Evolutionary conservation across 75 land plant genomes (phyloP), one percentile per base, ranked within the genome.

Genomic region (Picea glauca): DNA sequence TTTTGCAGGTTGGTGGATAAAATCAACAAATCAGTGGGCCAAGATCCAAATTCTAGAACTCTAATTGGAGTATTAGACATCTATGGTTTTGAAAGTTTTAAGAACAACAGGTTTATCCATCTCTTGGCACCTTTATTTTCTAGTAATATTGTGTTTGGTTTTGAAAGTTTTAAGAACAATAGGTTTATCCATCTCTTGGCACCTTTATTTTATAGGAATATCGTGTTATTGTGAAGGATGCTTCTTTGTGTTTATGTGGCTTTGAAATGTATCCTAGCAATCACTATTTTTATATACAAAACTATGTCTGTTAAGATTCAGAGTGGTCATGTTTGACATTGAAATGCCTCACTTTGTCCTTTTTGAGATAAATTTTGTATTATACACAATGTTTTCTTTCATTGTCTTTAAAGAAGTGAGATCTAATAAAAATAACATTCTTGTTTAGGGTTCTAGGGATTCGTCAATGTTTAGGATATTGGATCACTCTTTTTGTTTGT

Each of bases 1-100:
- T 81, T 0, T 80, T 82, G 50, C 85, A 94, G 98, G 98, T 86
- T 94, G 81, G 98, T 94, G 74, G 91, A 92, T 35, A 94, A 94
- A 77, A 88, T 94, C 46, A 94, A 94, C 61, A 84, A 77, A 33
- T 94, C 98, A 56, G 89, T 94, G 81, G 98, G 98, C 12, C 98
- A 94, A 84, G 98, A 94, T 84, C 62, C 62, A 13, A 79, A 89
- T 58, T 94, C 95, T 17, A 75, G 63, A 66, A 57, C 87, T 1
- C 91, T 88, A 77, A 94, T 94, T 81, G 95, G 98, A 33, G 89
- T 94, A 21, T 64, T 94, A 82, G 98, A 94, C 75, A 94, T 94
- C n/a, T 94, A 94, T 86, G 98, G 98, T 1, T 94, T 94, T 87
- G 98, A 94, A 76, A 84, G 94, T 76, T 94, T 94, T 61, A 85